phyloP scores from a whole-genome alignment of 139 green algal species.

The Closterium sp. region DNA sequence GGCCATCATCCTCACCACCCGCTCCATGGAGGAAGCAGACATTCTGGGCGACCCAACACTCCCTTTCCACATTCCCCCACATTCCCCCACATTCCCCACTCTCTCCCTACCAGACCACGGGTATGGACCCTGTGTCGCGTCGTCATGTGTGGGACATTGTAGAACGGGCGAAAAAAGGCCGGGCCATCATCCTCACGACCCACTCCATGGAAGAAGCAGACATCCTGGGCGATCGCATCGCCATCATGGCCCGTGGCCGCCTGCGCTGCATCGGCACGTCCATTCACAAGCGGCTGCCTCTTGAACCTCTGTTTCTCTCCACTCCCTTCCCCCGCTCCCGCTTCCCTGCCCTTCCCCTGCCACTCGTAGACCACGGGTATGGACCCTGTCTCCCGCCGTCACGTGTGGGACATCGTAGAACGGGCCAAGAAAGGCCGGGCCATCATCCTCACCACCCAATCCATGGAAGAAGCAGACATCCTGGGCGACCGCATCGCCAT shows the following conservation, averaged over 20 bases:
- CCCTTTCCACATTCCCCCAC: too few relatives aligned
- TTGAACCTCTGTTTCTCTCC: neutral
- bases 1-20: slow-evolving; percentile 60
- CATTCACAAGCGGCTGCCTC: too few relatives aligned
- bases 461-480: slow-evolving; percentile 65
- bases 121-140: slow-evolving; percentile 86
- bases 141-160: slow-evolving; percentile 53
- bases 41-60: slow-evolving; percentile 53
- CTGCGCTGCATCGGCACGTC: too few relatives aligned
- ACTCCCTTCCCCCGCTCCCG: too few relatives aligned
- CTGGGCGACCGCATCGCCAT: slow-evolving; percentile 62
- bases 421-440: slow-evolving; percentile 27
- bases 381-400: slow-evolving; percentile 80
- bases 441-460: slow-evolving; percentile 66
- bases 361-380: slow-evolving; percentile 76
- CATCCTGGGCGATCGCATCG: slow-evolving; percentile 60
- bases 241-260: too few relatives aligned
- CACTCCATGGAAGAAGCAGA: slow-evolving; percentile 66
- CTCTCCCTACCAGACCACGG: slow-evolving; percentile 65
- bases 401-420: slow-evolving; percentile 52
- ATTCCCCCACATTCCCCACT: neutral
- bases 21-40: slow-evolving; percentile 66
- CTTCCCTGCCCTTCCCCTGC: neutral
- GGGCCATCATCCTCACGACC: neutral
- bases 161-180: neutral